phyloP scores from a whole-genome alignment of 2,329 filamentous ascomycete species.

The Xylaria sp. region DNA sequence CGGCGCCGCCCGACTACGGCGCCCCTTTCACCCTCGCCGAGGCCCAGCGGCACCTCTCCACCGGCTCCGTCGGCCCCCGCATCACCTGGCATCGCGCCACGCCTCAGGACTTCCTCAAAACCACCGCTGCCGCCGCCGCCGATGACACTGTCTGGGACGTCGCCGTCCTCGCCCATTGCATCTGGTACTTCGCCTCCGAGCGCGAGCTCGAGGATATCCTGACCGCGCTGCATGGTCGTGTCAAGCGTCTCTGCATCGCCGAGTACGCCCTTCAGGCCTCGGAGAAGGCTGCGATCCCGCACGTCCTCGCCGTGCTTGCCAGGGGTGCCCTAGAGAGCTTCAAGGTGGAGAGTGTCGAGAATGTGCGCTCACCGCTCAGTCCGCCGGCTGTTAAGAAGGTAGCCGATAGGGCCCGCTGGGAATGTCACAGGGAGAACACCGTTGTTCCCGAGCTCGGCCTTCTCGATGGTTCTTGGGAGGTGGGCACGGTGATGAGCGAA shows the following conservation, averaged over 20 bases:
- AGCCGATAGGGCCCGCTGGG: constrained; percentile 54
- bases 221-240: constrained; percentile 49
- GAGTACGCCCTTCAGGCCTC: constrained; percentile 60
- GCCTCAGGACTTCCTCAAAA: constrained; percentile 51
- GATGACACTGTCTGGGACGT: constrained; percentile 53
- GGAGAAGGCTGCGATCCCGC: constrained; percentile 55
- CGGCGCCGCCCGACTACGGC: constrained; percentile 62
- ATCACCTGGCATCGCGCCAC: constrained; percentile 58
- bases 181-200: constrained; percentile 64
- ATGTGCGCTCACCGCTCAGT: constrained; percentile 60
- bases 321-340: constrained; percentile 57
- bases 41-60: constrained; percentile 59
- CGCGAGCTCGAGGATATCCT: constrained; percentile 53
- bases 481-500: constrained; percentile 16
- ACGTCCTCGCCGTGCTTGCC: constrained; percentile 64
- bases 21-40: constrained; percentile 60
- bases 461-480: constrained; percentile 28
- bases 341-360: constrained; percentile 53
- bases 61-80: constrained; percentile 53
- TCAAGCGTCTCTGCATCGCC: constrained; percentile 55
- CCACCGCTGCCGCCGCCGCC: constrained; percentile 29
- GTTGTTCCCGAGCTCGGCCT: constrained; percentile 47
- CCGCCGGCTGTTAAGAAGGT: constrained; percentile 55
- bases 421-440: constrained; percentile 51
- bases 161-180: constrained; percentile 61